Evolutionary conservation across 768 basidiomycete genomes (phyloP).

Genomic region (Porphyrellus cyaneotinctus): DNA sequence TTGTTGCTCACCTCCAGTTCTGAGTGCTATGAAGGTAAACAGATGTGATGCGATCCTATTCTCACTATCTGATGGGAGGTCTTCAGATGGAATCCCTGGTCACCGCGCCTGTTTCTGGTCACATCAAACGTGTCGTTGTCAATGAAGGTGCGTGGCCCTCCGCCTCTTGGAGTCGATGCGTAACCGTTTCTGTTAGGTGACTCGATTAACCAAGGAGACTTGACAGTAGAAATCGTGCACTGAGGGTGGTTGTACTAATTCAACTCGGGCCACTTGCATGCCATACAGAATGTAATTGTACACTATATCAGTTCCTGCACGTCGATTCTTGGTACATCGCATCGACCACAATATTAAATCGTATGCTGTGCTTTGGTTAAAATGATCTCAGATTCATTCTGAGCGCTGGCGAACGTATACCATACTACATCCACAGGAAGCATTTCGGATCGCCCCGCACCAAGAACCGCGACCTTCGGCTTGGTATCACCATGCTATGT

Average conservation of each 20-base stretch:
- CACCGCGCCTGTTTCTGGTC: constrained; percentile 93
- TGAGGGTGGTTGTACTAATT: constrained; percentile 28
- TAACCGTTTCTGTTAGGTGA: constrained; percentile 53
- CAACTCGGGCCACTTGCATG: background rate
- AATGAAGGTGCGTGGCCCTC: constrained; percentile 59
- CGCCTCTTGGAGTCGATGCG: background rate
- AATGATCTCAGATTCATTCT: too few species aligned
- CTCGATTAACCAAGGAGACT: constrained; percentile 91
- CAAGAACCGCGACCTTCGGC: too few species aligned
- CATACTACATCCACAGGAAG: background rate
- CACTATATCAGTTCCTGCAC: constrained; percentile 17
- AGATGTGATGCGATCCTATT: background rate
- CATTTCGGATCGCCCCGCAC: background rate
- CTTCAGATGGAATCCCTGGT: constrained; percentile 95
- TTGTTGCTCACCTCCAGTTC: constrained; percentile 44
- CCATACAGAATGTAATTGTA: background rate
- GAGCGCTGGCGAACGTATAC: too few species aligned
- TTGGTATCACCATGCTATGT: too few species aligned
- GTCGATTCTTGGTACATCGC: background rate
- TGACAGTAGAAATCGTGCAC: constrained; percentile 85
- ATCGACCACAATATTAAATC: background rate
- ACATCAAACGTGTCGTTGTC: constrained; percentile 90
- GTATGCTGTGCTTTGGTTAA: too few species aligned
- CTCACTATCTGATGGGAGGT: constrained; percentile 16
- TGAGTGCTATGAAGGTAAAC: constrained; percentile 94